Evolutionary conservation across 75 land plant genomes (phyloP).

Genomic region (Pinus taeda): DNA sequence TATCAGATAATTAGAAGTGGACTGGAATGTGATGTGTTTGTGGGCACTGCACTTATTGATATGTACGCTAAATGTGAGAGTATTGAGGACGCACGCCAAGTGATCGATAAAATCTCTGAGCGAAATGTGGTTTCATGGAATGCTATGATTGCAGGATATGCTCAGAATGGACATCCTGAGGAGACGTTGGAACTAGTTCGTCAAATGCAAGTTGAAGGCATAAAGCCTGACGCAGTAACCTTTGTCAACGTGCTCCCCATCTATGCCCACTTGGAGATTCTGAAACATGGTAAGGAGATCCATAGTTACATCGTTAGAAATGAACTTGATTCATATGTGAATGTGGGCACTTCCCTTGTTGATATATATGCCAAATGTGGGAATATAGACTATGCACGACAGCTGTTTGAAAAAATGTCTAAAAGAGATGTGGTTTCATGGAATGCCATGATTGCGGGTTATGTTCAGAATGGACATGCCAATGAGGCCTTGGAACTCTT

Average conservation of each 20-base stretch:
- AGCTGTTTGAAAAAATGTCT: constrained; percentile 32
- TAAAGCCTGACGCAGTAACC: constrained; percentile 24
- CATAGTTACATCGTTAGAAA: constrained; percentile 33
- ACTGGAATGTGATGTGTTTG: constrained; percentile 24
- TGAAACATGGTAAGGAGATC: constrained; percentile 28
- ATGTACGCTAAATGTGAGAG: constrained; percentile 37
- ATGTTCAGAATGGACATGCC: constrained; percentile 36
- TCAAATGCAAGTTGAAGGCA: constrained; percentile 17
- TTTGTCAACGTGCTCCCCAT: constrained; percentile 11
- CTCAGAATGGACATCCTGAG: constrained; percentile 7
- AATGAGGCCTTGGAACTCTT: constrained; percentile 46
- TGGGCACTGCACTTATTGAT: constrained; percentile 30
- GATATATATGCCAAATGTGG: constrained; percentile 79
- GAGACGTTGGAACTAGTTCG: constrained; percentile 15
- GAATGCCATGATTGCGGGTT: constrained; percentile 63
- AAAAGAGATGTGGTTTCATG: constrained; percentile 45
- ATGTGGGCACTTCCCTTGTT: constrained; percentile 44
- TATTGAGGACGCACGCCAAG: constrained; percentile 11
- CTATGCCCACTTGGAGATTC: not conserved
- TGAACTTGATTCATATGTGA: constrained; percentile 18
- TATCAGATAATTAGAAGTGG: constrained; percentile 11
- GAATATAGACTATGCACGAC: constrained; percentile 34
- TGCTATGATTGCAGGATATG: constrained; percentile 25
- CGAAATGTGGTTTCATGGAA: constrained; percentile 36
- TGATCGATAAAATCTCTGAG: constrained; percentile 29